Base-by-base conservation (phyloP, 1,139 yeast species). In the Debaryomyces sp. region DNA sequence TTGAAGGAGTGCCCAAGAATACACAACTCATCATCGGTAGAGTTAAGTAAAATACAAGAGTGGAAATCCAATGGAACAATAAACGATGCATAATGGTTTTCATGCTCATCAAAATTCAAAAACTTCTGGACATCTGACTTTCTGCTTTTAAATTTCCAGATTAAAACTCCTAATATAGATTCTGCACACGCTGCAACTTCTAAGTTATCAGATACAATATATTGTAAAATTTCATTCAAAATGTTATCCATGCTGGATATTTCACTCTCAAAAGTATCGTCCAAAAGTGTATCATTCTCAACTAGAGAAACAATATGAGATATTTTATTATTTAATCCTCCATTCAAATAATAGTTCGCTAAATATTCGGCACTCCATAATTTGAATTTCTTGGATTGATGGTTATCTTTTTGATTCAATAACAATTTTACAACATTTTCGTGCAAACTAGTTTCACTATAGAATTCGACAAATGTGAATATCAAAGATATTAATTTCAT, bases 311-410 rank as follows among this genome's bases (percentile, higher is more conserved):
- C 44, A 4, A 54, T 38, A 8, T 43, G 35, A 12, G 53, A 43
- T 13, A 53, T 39, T 6, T 54, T 60, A 6, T 49, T 43, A 3
- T 45, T 40, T 5, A 53, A 36, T 1, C 53, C 58, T 7, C 59
- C 60, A 7, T 44, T 45, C 15, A 68, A 52, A 53, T 77, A 80
- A 49, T 60, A 76, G 2, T 62, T 54, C 0, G 82, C 81, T 18
- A 82, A 57, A 48, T 73, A 73, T 13, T 66, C 63, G 0, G 77
- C 76, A 43, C 73, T 64, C 80, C 84, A 81, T 0, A 61, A 21
- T 2, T 60, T 60, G 50, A 78, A 71, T 0, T 53, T 52, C 4
- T 46, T 44, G 1, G 67, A 53, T 2, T 49, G 29, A 6, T 36
- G 26, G n/a, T 37, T 4, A 22, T 48, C 46, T 1, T 50, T 42